Evolutionary conservation across 2,329 filamentous ascomycete species (phyloP).

Genomic region (Talaromyces sp.): DNA sequence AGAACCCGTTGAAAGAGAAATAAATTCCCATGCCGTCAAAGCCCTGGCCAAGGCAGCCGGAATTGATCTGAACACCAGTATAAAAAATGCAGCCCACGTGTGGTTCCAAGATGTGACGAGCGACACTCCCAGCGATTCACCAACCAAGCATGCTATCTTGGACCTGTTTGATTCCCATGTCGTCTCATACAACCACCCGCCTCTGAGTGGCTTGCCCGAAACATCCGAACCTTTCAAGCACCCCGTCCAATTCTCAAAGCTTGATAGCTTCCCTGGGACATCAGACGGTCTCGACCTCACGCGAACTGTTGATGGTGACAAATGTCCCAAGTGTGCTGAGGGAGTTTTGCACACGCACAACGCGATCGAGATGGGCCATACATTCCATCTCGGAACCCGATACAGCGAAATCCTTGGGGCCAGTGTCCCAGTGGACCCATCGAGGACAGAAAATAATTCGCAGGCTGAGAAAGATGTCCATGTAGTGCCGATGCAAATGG

Average conservation of each 20-base stretch:
- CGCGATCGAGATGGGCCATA: slow-evolving; percentile 89
- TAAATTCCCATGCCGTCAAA: slow-evolving; percentile 64
- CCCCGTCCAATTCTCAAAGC: slow-evolving; percentile 30
- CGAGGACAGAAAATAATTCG: slow-evolving; percentile 14
- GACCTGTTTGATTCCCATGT: slow-evolving; percentile 40
- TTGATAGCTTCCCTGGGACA: slow-evolving; percentile 35
- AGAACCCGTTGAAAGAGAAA: slow-evolving; percentile 34
- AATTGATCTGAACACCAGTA: slow-evolving; percentile 65
- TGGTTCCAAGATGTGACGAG: slow-evolving; percentile 45
- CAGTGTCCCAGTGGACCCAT: slow-evolving; percentile 47
- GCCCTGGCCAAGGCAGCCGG: slow-evolving; percentile 44
- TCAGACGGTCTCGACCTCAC: slow-evolving; percentile 57
- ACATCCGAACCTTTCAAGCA: slow-evolving; percentile 21
- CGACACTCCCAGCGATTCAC: slow-evolving; percentile 13
- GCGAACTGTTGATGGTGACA: slow-evolving; percentile 62
- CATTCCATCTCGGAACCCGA: slow-evolving; percentile 85
- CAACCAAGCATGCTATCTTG: slow-evolving; percentile 20
- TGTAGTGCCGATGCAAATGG: slow-evolving; percentile 73
- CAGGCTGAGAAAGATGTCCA: slow-evolving; percentile 21
- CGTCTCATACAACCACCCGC: slow-evolving; percentile 34
- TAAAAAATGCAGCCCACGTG: slow-evolving; percentile 55
- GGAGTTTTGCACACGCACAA: slow-evolving; percentile 62
- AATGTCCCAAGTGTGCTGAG: slow-evolving; percentile 64
- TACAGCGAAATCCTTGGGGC: slow-evolving; percentile 75
- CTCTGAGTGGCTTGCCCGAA: slow-evolving; percentile 31